These are phyloP conservation scores for Tetrapisispora fleetii DNA, from an alignment of 805 yeast genomes.

Conservation along the genomic window DNA sequence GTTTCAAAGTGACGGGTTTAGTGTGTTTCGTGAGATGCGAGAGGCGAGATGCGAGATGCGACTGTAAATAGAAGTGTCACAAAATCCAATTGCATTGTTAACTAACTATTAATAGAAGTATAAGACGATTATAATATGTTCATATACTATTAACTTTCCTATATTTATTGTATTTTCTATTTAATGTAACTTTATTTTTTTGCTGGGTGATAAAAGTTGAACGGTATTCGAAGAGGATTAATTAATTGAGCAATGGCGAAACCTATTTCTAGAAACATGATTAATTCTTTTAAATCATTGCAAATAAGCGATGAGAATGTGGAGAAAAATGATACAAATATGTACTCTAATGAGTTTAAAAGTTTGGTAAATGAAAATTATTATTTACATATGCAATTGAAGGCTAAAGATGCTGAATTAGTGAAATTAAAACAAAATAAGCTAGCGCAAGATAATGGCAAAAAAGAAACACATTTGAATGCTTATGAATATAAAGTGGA, in stretches of 20 bases:
- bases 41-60: too few relatives aligned
- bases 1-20: too few relatives aligned
- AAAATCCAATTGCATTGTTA: too few relatives aligned
- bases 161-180: too few relatives aligned
- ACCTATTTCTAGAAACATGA: not conserved
- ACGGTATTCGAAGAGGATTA: too few relatives aligned
- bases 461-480: not conserved
- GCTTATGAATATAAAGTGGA: not conserved
- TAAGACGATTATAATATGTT: too few relatives aligned
- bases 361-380: constrained; percentile 15
- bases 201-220: too few relatives aligned
- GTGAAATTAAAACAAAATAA: constrained; percentile 4
- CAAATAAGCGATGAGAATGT: not conserved
- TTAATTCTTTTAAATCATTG: not conserved
- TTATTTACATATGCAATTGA: constrained; percentile 16
- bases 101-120: too few relatives aligned
- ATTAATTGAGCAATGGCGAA: not conserved
- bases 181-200: too few relatives aligned
- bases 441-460: not conserved
- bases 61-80: too few relatives aligned
- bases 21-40: too few relatives aligned
- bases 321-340: not conserved
- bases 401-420: constrained; percentile 16
- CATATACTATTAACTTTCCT: too few relatives aligned
- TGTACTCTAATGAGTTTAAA: not conserved